Evolutionary conservation across 2,329 filamentous ascomycete genomes (phyloP), one percentile per base, ranked within the genome.

Genomic region (Phaeophleospora eucalypticola): DNA sequence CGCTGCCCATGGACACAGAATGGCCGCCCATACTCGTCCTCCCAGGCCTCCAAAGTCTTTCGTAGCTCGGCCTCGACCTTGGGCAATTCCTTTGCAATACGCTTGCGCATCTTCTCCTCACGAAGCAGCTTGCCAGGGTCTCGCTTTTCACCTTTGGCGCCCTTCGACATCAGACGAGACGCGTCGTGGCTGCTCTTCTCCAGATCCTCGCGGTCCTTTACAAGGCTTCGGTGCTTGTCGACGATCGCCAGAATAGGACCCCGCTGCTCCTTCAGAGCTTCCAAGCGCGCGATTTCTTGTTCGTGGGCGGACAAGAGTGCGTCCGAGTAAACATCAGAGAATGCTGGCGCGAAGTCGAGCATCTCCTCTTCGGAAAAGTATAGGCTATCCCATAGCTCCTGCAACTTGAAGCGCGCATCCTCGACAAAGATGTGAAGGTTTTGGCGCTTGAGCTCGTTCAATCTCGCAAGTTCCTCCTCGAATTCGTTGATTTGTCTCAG

Each of bases 311-410:
- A 90, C 0, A 98, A 80, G 8, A 98, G 78, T 3, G 93, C 93
- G 66, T 98, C 93, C 60, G 89, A 96, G 70, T 94, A 96, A 16
- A 96, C 91, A 64, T 97, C 93, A 9, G 58, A 56, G 66, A 97
- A 97, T 35, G 90, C 93, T 0, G 94, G 93, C 0, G 90, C 93
- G 59, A 98, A 98, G 58, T 96, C 90, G 46, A 97, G 81, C 90
- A 97, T 97, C 71, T 98, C 93, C 62, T 98, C 93, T 65, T 98
- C 93, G 0, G 88, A 95, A 64, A 94, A 90, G 72, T 93, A 97
- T 1, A 98, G 73, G 0, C 82, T 77, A 64, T 98, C 93, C 93
- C 94, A 98, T 0, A 98, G 80, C 63, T 94, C 90, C 67, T 97
- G 91, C 9, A 98, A 78, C 64, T 87, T 88, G 70, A 83, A 87